Evolutionary conservation across 1,284 basidiomycete species (phyloP).

Genomic region (Coniferiporia sulphurascens): DNA sequence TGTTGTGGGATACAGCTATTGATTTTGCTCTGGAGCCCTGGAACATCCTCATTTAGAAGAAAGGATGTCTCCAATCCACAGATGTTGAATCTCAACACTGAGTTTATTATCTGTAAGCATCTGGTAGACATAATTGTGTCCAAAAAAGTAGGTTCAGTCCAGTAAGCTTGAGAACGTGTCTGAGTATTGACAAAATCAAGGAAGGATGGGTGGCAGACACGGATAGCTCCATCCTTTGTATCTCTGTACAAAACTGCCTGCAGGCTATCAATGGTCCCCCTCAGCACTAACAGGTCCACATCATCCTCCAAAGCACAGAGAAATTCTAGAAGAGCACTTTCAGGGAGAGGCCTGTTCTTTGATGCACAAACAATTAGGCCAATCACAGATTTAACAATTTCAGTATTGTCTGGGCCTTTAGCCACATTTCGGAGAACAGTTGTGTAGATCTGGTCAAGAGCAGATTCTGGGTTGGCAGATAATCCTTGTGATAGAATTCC

Average conservation of each 20-base stretch:
- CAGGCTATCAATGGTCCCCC: not conserved
- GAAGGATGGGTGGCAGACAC: constrained; percentile 15
- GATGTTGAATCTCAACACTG: constrained; percentile 33
- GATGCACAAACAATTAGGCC: constrained; percentile 1
- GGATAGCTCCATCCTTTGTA: not conserved
- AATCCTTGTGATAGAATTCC: not conserved
- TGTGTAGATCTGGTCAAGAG: not conserved
- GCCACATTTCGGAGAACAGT: not conserved
- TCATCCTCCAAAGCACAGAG: not conserved
- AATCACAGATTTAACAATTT: not conserved
- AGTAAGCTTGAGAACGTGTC: not conserved
- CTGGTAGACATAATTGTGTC: constrained; percentile 13
- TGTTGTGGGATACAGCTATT: not conserved
- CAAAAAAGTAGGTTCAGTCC: not conserved
- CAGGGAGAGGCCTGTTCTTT: constrained; percentile 4
- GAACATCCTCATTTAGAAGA: constrained; percentile 23
- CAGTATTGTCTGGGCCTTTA: not conserved
- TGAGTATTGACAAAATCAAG: not conserved
- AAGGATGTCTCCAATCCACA: constrained; percentile 28
- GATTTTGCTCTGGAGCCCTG: constrained; percentile 14
- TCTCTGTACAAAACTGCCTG: not conserved
- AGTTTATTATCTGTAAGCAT: constrained; percentile 27
- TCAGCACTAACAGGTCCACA: not conserved
- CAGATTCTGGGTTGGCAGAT: not conserved
- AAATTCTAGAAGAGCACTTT: not conserved